Conservation (phyloP, 225 moss, liverwort and hornwort species). For the Takakia lepidozioides region DNA sequence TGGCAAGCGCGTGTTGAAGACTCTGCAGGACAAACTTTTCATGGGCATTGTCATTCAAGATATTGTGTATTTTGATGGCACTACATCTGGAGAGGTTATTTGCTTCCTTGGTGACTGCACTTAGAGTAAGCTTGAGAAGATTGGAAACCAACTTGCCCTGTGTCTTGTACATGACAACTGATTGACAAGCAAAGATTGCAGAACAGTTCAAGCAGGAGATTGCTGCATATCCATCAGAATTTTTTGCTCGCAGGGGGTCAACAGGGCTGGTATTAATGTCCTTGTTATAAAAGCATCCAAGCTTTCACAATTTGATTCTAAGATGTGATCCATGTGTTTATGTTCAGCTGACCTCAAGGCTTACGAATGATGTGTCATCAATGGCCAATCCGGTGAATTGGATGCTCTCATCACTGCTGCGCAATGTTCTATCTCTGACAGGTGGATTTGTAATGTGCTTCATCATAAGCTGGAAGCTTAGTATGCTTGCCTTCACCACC, state of each 20-base stretch:
- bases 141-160: too few relatives aligned
- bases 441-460: constrained; percentile 93
- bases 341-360: constrained; percentile 91
- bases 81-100: constrained; percentile 98
- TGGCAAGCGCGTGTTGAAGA: constrained; percentile 96
- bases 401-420: constrained; percentile 94
- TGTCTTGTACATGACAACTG: too few relatives aligned
- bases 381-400: constrained; percentile 99
- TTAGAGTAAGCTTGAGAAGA: too few relatives aligned
- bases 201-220: too few relatives aligned
- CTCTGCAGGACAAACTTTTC: constrained; percentile 93
- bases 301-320: too few relatives aligned
- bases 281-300: too few relatives aligned
- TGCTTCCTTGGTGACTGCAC: too few relatives aligned
- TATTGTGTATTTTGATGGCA: constrained; percentile 98
- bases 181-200: too few relatives aligned
- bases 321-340: too few relatives aligned
- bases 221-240: too few relatives aligned
- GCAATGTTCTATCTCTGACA: constrained; percentile 61
- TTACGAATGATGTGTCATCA: constrained; percentile 98
- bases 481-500: constrained; percentile 98
- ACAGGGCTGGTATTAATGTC: too few relatives aligned
- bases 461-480: constrained; percentile 95
- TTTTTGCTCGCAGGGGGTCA: too few relatives aligned
- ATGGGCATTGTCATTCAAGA: constrained; percentile 91